Base-by-base conservation (phyloP, 805 yeast genomes). In the Wilhelminamyces savonicus region DNA sequence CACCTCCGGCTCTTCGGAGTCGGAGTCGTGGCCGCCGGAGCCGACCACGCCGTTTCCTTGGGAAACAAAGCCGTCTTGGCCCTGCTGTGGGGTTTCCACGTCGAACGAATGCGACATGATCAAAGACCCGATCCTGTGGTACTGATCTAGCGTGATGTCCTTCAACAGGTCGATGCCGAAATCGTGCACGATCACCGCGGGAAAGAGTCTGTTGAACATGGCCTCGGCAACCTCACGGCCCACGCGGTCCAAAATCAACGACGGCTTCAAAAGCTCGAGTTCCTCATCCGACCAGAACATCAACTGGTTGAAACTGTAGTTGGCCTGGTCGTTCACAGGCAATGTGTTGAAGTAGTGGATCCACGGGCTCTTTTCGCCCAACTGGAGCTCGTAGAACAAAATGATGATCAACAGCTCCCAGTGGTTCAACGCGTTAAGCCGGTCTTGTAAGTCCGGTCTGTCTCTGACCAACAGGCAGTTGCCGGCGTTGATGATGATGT, bases 61-160 rank as follows among this genome's bases (percentile, higher is more conserved):
- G n/a, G n/a, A n/a, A n/a, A n/a, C n/a, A n/a, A n/a, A n/a, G n/a
- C n/a, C 55, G 3, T 39, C 46, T 4, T 30, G 40, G 4, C 37
- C 41, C 1, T 46, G 39, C 21, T 50, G 53, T 13, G 55, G 45
- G 32, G 53, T 45, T 38, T 74, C 82, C 10, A 85, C 82, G 51
- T 92, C 98, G 56, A 92, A 90, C 0, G 95, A 83, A 46, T 90
- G 90, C 1, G 96, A 73, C 85, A 87, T 75, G 27, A 92, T 83
- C 11, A 83, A 57, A 23, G 86, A 76, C 0, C 95, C 97, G 35
- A 82, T 74, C 21, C 69, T 59, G 41, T 78, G 79, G 51, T 82
- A 92, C 8, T 71, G 74, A 2, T 72, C 78, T 25, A 74, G 48
- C 1, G 80, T 52, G 34, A 51, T 44, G 4, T 34, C 43, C 5